Evolutionary conservation across 257 asterid species (phyloP), one percentile per base, ranked within the genome.

Genomic region (Galeopsis tetrahit): DNA sequence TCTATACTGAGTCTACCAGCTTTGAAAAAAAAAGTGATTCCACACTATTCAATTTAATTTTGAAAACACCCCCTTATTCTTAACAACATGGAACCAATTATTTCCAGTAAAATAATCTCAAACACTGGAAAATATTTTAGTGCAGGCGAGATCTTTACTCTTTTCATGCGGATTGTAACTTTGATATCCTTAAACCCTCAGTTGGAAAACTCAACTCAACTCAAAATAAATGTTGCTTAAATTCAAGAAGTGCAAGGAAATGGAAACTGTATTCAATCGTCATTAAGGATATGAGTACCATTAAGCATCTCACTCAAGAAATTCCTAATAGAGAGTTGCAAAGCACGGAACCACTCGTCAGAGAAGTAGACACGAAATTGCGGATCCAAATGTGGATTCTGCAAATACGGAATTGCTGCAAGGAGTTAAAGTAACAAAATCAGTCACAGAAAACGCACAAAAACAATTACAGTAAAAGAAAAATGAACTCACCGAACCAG

Each of bases 271-370:
- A 57, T 72, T 64, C 34, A 77, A 69, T 73, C 75, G 63, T 52
- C 63, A 75, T 36, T 7, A 83, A 91, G 99, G 99, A 94, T 94
- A 94, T 94, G 98, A 85, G 90, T 83, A 44, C 89, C 96, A 66
- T 87, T 79, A 82, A 94, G 85, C 81, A 94, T 85, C 82, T 75
- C 86, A 79, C 97, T 91, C 80, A 94, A 77, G 81, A 94, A 92
- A 80, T 94, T 94, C 88, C 93, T 79, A 69, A 85, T 11, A 44
- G 91, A 84, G 36, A 91, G 87, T 75, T 88, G 96, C 77, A 94
- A 77, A 21, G 90, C 67, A 51, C 91, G 90, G 73, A 82, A 84
- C 99, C 99, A 94, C 77, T 90, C 98, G 78, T 89, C 90, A 4
- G 98, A 78, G 43, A 91, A 94, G 82, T 85, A 90, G 39, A 91